Conservation (phyloP, 768 basidiomycete genomes). For the Psilocybe sp. region DNA sequence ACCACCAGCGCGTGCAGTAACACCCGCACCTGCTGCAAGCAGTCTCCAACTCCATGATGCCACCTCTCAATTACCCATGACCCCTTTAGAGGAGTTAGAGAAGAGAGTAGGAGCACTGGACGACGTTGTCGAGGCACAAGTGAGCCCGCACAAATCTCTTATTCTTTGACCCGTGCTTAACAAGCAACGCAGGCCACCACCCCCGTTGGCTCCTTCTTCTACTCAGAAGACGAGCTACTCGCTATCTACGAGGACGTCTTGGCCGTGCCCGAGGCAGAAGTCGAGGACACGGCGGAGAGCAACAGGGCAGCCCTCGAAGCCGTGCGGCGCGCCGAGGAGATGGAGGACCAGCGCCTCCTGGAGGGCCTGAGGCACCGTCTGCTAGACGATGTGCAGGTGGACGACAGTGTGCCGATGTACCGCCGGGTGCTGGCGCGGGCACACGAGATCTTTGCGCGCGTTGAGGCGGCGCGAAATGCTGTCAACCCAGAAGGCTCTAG, state of each 20-base stretch:
- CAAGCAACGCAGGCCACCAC: slow-evolving; percentile 24
- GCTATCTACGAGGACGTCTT: slow-evolving; percentile 44
- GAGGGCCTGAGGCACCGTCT: slow-evolving; percentile 33
- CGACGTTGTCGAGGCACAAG: slow-evolving; percentile 32
- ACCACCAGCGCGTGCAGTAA: neutral
- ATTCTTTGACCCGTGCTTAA: neutral
- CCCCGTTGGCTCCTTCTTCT: slow-evolving; percentile 26
- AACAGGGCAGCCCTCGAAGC: slow-evolving; percentile 12
- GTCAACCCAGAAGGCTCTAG: slow-evolving; percentile 12
- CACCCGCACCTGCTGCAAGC: slow-evolving; percentile 5
- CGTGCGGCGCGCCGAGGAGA: slow-evolving; percentile 16
- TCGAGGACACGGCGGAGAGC: slow-evolving; percentile 5
- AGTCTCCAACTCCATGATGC: neutral
- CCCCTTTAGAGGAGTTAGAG: slow-evolving; percentile 30
- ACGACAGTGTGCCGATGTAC: slow-evolving; percentile 19
- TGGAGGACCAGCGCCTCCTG: slow-evolving; percentile 33
- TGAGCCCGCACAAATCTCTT: slow-evolving; percentile 11
- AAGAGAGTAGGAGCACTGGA: slow-evolving; percentile 34
- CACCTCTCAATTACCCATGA: slow-evolving; percentile 4
- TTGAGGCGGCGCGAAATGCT: slow-evolving; percentile 25
- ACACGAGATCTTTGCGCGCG: slow-evolving; percentile 30
- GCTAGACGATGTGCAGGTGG: slow-evolving; percentile 8
- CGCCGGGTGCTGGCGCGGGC: slow-evolving; percentile 32
- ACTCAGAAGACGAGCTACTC: slow-evolving; percentile 41
- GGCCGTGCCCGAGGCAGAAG: slow-evolving; percentile 22